Evolutionary conservation across 805 yeast genomes (phyloP), one percentile per base, ranked within the genome.

Genomic region (Candida adriatica): DNA sequence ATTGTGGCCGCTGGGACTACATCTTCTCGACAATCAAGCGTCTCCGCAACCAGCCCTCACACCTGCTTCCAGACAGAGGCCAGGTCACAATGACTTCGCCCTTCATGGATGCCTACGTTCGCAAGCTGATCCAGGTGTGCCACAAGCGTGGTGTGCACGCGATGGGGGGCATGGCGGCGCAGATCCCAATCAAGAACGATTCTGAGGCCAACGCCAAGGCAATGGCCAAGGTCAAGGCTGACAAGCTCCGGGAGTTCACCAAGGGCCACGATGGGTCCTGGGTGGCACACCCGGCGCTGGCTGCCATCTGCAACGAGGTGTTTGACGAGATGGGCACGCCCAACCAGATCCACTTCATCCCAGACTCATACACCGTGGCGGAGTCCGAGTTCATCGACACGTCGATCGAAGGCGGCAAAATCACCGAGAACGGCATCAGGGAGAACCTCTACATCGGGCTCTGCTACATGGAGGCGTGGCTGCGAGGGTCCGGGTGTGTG

Each of bases 111-210:
- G 73, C 82, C 13, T 82, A 82, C 51, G 90, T 81, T 33, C 74
- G 75, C 46, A 69, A 78, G 48, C 65, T 82, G 56, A 84, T 82
- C 45, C 69, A 77, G 55, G 73, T 75, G 27, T 78, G 86, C 58
- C 94, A 82, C 55, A 67, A 73, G 48, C 70, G 90, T 61, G 81
- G 79, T 41, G 90, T 81, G 26, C 88, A 81, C 52, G 90, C 90
- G 13, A 79, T 82, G 76, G 92, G 94, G 47, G 94, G 94, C 46
- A 82, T 82, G 94, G 90, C 92, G 43, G 90, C 90, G 5, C 83
- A 80, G 45, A 79, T 82, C 47, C 90, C 92, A 42, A 81, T 81
- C 60, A 81, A 81, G 56, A 66, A 73, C 42, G 87, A 82, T 49
- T 62, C 68, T 20, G 71, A 62, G 38, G 72, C 75, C 40, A 81